A percentile compares a stretch with the other conserved stretches of the same genome.
These are phyloP conservation scores for Dittrichia graveolens DNA, from an alignment of 129 eudicot genomes.

Conservation along the genomic window DNA sequence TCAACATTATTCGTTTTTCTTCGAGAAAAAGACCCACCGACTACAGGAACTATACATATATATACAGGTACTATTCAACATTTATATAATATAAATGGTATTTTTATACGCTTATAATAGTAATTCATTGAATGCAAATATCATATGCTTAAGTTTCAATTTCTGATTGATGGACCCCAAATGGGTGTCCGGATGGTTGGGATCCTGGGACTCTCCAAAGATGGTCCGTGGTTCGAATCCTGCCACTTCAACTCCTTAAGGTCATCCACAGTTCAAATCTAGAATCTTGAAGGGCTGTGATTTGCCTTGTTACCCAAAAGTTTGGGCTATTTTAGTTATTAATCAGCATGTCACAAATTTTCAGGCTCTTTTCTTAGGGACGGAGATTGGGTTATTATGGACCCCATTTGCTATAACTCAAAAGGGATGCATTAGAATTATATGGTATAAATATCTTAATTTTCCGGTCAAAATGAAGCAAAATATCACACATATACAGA, in stretches of 20 bases:
- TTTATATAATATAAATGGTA: not conserved
- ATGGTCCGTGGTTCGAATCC: too few relatives aligned
- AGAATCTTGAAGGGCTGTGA: too few relatives aligned
- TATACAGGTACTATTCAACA: constrained; percentile 10
- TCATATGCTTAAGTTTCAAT: not conserved
- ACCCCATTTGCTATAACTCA: not conserved
- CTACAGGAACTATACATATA: not conserved
- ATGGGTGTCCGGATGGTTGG: too few relatives aligned
- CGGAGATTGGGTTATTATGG: not conserved
- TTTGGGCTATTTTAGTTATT: too few relatives aligned
- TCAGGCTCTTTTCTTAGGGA: not conserved
- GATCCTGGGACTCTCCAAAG: too few relatives aligned
- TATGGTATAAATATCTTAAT: too few relatives aligned
- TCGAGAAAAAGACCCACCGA: constrained; percentile 6
- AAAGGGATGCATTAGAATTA: too few relatives aligned
- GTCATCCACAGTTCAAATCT: too few relatives aligned
- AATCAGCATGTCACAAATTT: not conserved
- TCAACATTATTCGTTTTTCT: not conserved
- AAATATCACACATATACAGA: too few relatives aligned
- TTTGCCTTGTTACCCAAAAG: too few relatives aligned
- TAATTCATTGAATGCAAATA: constrained; percentile 15
- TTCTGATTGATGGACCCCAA: not conserved
- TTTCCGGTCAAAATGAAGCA: too few relatives aligned
- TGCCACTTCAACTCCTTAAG: too few relatives aligned
- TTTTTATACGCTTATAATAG: constrained; percentile 12